These are phyloP conservation scores for Cryptococcus sp. DNA, from an alignment of 1,284 basidiomycete genomes.

Conservation along the genomic window DNA sequence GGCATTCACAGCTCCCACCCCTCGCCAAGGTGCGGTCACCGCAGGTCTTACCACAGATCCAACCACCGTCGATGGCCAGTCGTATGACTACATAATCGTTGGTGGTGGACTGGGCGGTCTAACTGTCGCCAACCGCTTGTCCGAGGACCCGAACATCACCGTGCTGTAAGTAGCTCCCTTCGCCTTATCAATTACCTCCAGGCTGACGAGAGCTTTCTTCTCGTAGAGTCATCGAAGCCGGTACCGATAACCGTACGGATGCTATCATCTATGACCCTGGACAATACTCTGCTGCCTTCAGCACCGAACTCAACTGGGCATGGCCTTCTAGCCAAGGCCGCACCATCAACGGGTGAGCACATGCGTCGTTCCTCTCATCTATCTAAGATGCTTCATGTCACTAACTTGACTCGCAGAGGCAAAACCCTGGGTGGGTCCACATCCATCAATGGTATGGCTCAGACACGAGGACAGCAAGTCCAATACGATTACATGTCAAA, in stretches of 20 bases:
- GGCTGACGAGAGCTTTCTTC: background rate
- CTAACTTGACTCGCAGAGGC: slow-evolving; percentile 9
- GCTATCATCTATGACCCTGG: slow-evolving; percentile 17
- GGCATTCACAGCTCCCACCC: slow-evolving; percentile 8
- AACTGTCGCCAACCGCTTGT: slow-evolving; percentile 63
- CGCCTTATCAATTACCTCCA: background rate
- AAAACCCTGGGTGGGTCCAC: slow-evolving; percentile 47
- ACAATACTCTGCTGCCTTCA: slow-evolving; percentile 23
- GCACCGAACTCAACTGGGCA: slow-evolving; percentile 24
- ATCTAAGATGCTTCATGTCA: background rate
- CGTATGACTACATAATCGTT: slow-evolving; percentile 68
- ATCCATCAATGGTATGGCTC: slow-evolving; percentile 54
- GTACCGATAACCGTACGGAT: slow-evolving; percentile 26
- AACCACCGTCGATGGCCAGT: slow-evolving; percentile 31
- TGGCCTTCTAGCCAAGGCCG: slow-evolving; percentile 21
- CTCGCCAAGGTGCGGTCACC: too few relatives aligned
- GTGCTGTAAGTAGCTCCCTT: slow-evolving; percentile 27
- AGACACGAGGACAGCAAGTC: slow-evolving; percentile 60
- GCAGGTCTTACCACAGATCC: slow-evolving; percentile 14
- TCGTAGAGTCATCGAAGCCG: slow-evolving; percentile 31
- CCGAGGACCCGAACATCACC: slow-evolving; percentile 59
- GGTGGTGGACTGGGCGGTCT: slow-evolving; percentile 66
- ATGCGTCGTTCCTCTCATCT: background rate
- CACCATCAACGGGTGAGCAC: slow-evolving; percentile 16
- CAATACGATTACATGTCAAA: slow-evolving; percentile 63